phyloP scores from a whole-genome alignment of 108 stramenopile genomes.

The Craspedostauros australis region DNA sequence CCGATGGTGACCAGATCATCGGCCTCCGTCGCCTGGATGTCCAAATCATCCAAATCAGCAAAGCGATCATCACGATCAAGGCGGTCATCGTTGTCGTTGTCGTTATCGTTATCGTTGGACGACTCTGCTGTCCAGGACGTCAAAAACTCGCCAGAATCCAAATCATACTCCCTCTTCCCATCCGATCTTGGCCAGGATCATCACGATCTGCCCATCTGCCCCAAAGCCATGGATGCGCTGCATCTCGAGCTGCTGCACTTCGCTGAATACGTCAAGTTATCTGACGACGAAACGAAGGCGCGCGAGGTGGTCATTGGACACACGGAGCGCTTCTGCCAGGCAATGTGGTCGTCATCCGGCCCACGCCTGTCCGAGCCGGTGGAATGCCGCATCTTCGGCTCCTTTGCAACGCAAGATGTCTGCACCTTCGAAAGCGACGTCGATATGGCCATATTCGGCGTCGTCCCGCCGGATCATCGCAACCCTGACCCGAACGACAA shows the following conservation, averaged over 20 bases:
- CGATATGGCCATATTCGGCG: constrained; percentile 70
- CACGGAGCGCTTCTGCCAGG: constrained; percentile 22
- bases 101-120: too few relatives aligned
- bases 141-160: too few relatives aligned
- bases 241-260: constrained; percentile 56
- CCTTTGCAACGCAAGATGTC: constrained; percentile 57
- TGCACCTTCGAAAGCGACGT: constrained; percentile 72
- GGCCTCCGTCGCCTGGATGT: too few relatives aligned
- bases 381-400: constrained; percentile 55
- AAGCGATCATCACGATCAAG: too few relatives aligned
- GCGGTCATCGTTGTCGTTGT: too few relatives aligned
- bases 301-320: constrained; percentile 34
- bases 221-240: constrained; percentile 15
- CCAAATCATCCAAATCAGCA: too few relatives aligned
- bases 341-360: background rate
- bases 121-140: too few relatives aligned
- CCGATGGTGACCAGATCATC: too few relatives aligned
- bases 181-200: too few relatives aligned
- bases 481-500: constrained; percentile 14
- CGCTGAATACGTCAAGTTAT: constrained; percentile 52
- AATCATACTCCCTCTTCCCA: too few relatives aligned
- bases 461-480: constrained; percentile 25
- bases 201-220: too few relatives aligned
- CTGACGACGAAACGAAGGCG: constrained; percentile 35
- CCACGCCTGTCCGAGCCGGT: background rate